These are phyloP conservation scores for Penicillium sp. DNA, from an alignment of 2,329 filamentous ascomycete genomes.

Conservation along the genomic window DNA sequence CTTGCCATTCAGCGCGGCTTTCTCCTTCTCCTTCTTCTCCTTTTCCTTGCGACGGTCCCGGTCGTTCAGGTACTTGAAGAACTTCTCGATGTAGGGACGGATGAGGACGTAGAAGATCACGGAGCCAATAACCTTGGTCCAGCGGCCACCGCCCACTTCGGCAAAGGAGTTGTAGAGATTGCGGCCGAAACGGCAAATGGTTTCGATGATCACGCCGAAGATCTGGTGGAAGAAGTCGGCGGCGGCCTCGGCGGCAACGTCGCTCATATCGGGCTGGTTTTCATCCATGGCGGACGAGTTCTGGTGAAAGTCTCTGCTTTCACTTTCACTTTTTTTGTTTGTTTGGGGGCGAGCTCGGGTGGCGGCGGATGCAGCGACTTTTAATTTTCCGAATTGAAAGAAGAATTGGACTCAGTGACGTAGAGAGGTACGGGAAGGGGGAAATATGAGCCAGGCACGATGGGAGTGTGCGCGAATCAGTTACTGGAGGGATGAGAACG, in stretches of 20 bases:
- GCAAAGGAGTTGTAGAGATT: constrained; percentile 47
- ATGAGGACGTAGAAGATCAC: constrained; percentile 72
- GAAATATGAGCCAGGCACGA: neutral
- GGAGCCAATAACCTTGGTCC: constrained; percentile 68
- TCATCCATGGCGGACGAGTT: constrained; percentile 22
- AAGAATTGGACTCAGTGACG: neutral
- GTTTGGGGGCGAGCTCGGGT: constrained; percentile 4
- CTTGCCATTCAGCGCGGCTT: constrained; percentile 40
- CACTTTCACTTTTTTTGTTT: constrained; percentile 6
- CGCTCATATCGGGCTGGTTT: constrained; percentile 20
- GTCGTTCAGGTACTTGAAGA: constrained; percentile 58
- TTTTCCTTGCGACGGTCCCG: constrained; percentile 41
- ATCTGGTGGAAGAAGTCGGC: constrained; percentile 34
- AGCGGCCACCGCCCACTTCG: constrained; percentile 46
- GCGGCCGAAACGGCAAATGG: constrained; percentile 32
- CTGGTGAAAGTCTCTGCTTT: neutral
- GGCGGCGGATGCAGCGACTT: neutral
- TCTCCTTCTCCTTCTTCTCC: constrained; percentile 60
- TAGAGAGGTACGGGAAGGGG: neutral
- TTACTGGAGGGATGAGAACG: neutral
- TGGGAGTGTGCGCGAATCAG: neutral
- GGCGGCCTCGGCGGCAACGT: constrained; percentile 25
- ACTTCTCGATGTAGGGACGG: constrained; percentile 71
- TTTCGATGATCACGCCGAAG: constrained; percentile 26
- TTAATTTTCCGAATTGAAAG: neutral